Evolutionary conservation across 2,329 filamentous ascomycete species (phyloP).

Genomic region (Fusarium kyushuense): DNA sequence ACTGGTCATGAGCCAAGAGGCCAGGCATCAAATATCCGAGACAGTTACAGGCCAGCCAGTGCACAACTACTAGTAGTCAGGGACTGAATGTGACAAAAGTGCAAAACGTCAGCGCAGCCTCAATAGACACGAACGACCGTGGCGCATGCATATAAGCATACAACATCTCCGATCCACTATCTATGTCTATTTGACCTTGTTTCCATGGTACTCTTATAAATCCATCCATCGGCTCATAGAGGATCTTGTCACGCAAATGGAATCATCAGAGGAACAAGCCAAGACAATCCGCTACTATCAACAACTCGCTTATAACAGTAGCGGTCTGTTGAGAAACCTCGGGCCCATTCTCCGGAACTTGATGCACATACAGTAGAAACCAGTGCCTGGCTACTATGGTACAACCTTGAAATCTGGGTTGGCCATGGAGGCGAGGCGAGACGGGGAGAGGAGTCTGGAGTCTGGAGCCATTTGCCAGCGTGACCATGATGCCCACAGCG

Average conservation of each 20-base stretch:
- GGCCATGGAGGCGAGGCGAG: slow-evolving; percentile 24
- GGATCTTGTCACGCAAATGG: slow-evolving; percentile 15
- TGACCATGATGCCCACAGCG: slow-evolving; percentile 32
- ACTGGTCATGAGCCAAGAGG: slow-evolving; percentile 25
- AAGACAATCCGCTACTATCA: slow-evolving; percentile 8
- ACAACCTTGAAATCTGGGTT: slow-evolving; percentile 3
- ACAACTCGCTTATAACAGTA: slow-evolving; percentile 13
- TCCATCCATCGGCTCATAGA: slow-evolving; percentile 13
- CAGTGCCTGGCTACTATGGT: slow-evolving; percentile 8
- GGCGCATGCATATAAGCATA: slow-evolving; percentile 24
- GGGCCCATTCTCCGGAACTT: slow-evolving; percentile 29
- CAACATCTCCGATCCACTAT: slow-evolving; percentile 1
- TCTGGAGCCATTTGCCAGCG: slow-evolving; percentile 37
- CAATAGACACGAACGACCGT: slow-evolving; percentile 27
- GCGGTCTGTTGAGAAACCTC: slow-evolving; percentile 39
- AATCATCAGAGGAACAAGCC: slow-evolving; percentile 7
- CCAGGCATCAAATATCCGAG: slow-evolving; percentile 27
- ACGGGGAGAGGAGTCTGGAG: slow-evolving; percentile 35
- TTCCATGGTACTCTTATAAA: slow-evolving; percentile 12
- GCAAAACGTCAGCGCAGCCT: slow-evolving; percentile 32
- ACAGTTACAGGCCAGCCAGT: slow-evolving; percentile 16
- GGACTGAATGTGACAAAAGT: slow-evolving; percentile 1
- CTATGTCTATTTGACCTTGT: slow-evolving; percentile 15
- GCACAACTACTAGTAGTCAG: neutral
- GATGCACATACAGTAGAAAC: slow-evolving; percentile 12